Percentiles rank a stretch among this genome's conserved stretches.
phyloP scores from a whole-genome alignment of 2,329 filamentous ascomycete species.

The Phyllosticta citrichinensis region DNA sequence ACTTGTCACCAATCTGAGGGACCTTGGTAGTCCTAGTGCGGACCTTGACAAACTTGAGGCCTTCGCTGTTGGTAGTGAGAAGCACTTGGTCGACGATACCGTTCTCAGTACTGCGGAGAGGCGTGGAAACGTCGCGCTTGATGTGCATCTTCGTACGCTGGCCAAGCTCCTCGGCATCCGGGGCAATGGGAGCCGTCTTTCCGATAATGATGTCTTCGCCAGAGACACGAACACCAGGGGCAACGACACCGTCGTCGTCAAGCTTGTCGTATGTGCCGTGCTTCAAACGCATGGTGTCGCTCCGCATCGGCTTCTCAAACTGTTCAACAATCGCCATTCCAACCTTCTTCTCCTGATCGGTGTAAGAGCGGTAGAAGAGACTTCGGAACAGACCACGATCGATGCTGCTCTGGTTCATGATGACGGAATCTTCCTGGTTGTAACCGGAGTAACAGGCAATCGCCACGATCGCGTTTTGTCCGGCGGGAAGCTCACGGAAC shows the following conservation, averaged over 20 bases:
- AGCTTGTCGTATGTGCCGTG: slow-evolving; percentile 96
- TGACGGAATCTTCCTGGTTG: slow-evolving; percentile 99
- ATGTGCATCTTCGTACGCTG: slow-evolving; percentile 83
- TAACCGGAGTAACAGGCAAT: slow-evolving; percentile 97
- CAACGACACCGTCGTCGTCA: slow-evolving; percentile 90
- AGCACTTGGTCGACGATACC: slow-evolving; percentile 93
- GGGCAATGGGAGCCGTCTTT: slow-evolving; percentile 90
- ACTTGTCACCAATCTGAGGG: slow-evolving; percentile 98
- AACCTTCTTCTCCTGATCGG: slow-evolving; percentile 91
- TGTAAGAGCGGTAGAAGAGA: slow-evolving; percentile 95
- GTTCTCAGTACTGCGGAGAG: slow-evolving; percentile 87
- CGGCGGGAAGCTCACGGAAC: slow-evolving; percentile 92
- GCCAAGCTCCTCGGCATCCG: slow-evolving; percentile 86
- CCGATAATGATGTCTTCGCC: slow-evolving; percentile 99
- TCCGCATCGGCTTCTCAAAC: slow-evolving; percentile 89
- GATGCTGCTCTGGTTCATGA: slow-evolving; percentile 99
- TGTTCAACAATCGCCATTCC: slow-evolving; percentile 86
- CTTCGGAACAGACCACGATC: slow-evolving; percentile 95
- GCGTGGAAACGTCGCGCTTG: slow-evolving; percentile 92
- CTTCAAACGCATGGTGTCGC: slow-evolving; percentile 83
- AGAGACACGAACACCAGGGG: slow-evolving; percentile 85
- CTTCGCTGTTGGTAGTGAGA: slow-evolving; percentile 88
- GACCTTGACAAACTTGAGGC: slow-evolving; percentile 92
- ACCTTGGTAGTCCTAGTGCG: slow-evolving; percentile 96
- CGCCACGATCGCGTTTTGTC: slow-evolving; percentile 96